Base-by-base conservation (phyloP, 2,329 filamentous ascomycete genomes). In the Didymosphaeria variabile region DNA sequence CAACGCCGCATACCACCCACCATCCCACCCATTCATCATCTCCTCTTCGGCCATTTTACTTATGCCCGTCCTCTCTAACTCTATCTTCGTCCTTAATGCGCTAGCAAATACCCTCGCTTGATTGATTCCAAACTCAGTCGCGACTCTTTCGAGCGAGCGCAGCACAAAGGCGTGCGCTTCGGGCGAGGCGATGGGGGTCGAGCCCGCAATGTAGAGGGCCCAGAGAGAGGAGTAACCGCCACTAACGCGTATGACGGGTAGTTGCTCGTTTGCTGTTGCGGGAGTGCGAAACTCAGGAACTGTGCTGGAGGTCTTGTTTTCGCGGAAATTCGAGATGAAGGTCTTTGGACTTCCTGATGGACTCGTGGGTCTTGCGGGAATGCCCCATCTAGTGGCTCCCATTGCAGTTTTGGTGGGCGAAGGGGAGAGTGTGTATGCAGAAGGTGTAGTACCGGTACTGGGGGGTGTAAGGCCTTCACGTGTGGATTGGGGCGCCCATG, bases 121-220 rank as follows among this genome's bases (percentile, higher is more conserved):
- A 10, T 71, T 72, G 49, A 78, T 71, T 0, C 76, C 76, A 55
- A 77, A 77, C 31, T 76, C 73, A 5, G 46, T 86, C 64, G 87
- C 87, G 68, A 91, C 90, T 72, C 89, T 84, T 77, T 89, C 87
- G 60, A 92, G 80, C 10, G 89, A 69, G 2, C 49, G 56, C 8
- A 70, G 31, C 0, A 72, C 63, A 42, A 64, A 77, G n/a, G 67
- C 63, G 46, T 75, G 72, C 17, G 65, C 67, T 15, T 67, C 45
- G 0, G 62, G 59, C 1, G 67, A 68, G 0, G 75, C 74, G 1
- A 69, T 67, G 1, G 71, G 70, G 61, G 68, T 75, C 9, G 72
- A 50, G 21, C 71, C 75, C 0, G 74, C 71, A 4, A 77, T 66
- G 46, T 68, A 78, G 7, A 78, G 57, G 5, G 74, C 66, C 75